A percentile compares a stretch with the other conserved stretches of the same genome.
These are phyloP conservation scores for Coemansia sp. DNA, from an alignment of 192 early-diverging fungal species.

Conservation along the genomic window DNA sequence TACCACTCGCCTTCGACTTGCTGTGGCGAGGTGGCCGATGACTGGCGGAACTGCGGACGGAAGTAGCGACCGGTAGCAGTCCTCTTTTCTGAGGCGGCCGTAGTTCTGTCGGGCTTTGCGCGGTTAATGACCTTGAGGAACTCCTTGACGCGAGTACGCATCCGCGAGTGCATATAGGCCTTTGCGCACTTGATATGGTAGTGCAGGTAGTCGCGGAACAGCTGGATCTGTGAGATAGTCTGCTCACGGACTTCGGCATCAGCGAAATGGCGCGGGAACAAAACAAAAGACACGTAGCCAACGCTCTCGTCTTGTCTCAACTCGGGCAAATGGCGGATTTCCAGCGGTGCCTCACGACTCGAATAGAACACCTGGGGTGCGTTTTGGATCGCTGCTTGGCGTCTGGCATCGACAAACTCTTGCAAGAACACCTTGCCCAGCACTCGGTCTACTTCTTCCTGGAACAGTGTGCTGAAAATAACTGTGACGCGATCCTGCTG, in stretches of 20 bases:
- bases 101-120: conserved; percentile 85
- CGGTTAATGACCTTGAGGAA: conserved; percentile 99
- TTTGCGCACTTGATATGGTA: conserved; percentile 99
- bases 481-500: conserved; percentile 94
- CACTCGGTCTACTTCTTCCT: conserved; percentile 96
- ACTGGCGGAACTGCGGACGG: conserved; percentile 58
- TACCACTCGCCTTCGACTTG: conserved; percentile 48
- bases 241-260: conserved; percentile 74
- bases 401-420: conserved; percentile 99
- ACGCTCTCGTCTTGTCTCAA: conserved; percentile 80
- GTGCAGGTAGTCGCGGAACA: conserved; percentile 98
- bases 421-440: conserved; percentile 97
- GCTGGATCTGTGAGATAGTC: conserved; percentile 93
- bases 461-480: conserved; percentile 95
- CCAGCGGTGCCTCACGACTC: conserved; percentile 89
- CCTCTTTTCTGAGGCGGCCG: conserved; percentile 74
- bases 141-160: conserved; percentile 92
- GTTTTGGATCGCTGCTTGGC: conserved; percentile 83
- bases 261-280: conserved; percentile 91
- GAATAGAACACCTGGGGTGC: conserved; percentile 98
- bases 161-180: conserved; percentile 98
- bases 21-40: conserved; percentile 34
- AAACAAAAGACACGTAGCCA: conserved; percentile 97
- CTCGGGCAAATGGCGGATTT: conserved; percentile 78
- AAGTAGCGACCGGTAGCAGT: conserved; percentile 61